Conservation (phyloP, 129 eudicot genomes). For the Scalesia atractyloides region DNA sequence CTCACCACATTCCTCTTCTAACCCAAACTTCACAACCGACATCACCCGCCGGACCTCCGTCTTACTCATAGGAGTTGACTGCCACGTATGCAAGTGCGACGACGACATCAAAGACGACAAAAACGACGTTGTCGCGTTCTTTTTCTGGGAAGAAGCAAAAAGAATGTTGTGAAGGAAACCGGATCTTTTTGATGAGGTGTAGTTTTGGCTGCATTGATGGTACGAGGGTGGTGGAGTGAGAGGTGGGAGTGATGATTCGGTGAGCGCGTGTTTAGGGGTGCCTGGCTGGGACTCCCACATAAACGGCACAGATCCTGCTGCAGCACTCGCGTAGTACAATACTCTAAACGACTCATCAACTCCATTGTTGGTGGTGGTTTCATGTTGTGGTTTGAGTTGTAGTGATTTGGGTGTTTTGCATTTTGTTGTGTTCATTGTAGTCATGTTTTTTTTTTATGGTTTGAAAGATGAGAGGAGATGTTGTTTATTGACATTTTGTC, state of each 20-base stretch:
- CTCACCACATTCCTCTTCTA: slow-evolving; percentile 31
- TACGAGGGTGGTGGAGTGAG: slow-evolving; percentile 83
- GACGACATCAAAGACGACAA: slow-evolving; percentile 34
- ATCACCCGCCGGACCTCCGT: too few relatives aligned
- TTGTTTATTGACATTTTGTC: background rate
- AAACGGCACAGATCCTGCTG: slow-evolving; percentile 71
- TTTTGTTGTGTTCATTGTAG: slow-evolving; percentile 25
- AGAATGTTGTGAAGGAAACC: slow-evolving; percentile 35
- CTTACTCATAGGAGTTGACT: slow-evolving; percentile 34
- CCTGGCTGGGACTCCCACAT: slow-evolving; percentile 88
- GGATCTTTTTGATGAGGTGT: slow-evolving; percentile 26
- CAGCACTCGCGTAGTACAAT: slow-evolving; percentile 57
- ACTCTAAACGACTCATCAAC: slow-evolving; percentile 54
- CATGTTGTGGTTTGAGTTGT: background rate
- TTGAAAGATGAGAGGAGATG: background rate
- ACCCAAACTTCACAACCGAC: slow-evolving; percentile 30
- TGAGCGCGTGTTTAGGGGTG: slow-evolving; percentile 63
- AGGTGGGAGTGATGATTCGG: slow-evolving; percentile 52
- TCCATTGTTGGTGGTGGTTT: slow-evolving; percentile 34
- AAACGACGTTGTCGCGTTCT: slow-evolving; percentile 11
- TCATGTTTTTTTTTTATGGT: background rate
- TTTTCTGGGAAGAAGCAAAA: slow-evolving; percentile 31
- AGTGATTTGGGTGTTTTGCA: slow-evolving; percentile 28
- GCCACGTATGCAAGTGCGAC: slow-evolving; percentile 36
- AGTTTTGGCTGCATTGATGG: slow-evolving; percentile 15